A percentile compares a stretch with the other conserved stretches of the same genome.
Conservation (phyloP, 2,329 filamentous ascomycete genomes). For the Trichophaea hybrida region DNA sequence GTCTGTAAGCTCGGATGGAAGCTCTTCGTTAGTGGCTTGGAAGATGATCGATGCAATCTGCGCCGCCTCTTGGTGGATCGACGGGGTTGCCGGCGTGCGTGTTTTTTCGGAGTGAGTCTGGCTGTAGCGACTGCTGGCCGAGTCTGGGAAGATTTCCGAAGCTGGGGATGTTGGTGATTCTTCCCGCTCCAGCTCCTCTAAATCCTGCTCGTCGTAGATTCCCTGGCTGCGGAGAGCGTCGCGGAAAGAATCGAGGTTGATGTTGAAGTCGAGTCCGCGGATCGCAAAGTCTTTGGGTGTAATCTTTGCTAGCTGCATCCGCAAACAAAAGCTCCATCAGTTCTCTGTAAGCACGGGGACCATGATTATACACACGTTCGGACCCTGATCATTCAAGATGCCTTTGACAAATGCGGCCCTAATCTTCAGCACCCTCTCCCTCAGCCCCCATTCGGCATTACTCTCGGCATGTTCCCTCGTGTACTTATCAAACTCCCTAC, state of each 20-base stretch:
- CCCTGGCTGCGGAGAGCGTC: conserved; percentile 15
- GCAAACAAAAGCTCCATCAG: not conserved
- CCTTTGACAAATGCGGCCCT: conserved; percentile 20
- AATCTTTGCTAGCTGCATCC: conserved; percentile 13
- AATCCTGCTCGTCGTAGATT: conserved; percentile 7
- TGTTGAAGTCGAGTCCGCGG: conserved; percentile 14
- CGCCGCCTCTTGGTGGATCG: not conserved
- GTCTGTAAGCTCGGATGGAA: conserved; percentile 6
- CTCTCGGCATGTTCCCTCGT: conserved; percentile 1
- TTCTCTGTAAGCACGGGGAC: not conserved
- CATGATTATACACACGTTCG: conserved; percentile 8
- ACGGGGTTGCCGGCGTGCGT: not conserved
- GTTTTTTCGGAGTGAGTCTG: not conserved
- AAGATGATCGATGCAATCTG: conserved; percentile 11
- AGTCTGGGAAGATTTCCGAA: not conserved
- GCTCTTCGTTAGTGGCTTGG: conserved; percentile 10
- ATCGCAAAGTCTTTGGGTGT: conserved; percentile 18
- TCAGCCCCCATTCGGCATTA: conserved; percentile 10
- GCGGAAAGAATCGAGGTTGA: conserved; percentile 12
- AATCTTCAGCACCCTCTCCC: conserved; percentile 20
- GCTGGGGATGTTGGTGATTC: not conserved
- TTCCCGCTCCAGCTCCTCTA: not conserved
- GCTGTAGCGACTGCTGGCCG: not conserved
- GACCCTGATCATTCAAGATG: conserved; percentile 16
- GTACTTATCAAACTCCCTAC: conserved; percentile 19